A percentile compares a stretch with the other conserved stretches of the same genome.
Conservation (phyloP, 2,329 filamentous ascomycete genomes). For the Dothistroma pini region DNA sequence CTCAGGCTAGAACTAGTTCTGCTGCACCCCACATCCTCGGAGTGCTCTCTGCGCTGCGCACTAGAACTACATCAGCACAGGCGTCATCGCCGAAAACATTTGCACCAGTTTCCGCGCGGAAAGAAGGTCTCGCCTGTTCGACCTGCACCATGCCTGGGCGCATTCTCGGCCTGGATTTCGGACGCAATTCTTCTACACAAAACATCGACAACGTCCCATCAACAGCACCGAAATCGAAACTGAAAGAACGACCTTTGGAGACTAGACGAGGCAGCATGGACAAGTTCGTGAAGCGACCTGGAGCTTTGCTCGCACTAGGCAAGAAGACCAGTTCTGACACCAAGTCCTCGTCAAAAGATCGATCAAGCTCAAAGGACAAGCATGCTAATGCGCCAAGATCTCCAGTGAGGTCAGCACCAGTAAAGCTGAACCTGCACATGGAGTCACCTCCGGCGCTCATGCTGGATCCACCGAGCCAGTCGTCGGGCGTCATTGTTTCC, state of each 20-base stretch:
- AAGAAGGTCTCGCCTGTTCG: not conserved
- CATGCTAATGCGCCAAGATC: slow-evolving; percentile 20
- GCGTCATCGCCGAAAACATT: slow-evolving; percentile 8
- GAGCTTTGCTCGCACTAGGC: slow-evolving; percentile 13
- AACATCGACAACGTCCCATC: slow-evolving; percentile 10
- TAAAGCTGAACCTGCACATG: slow-evolving; percentile 60
- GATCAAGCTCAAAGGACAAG: slow-evolving; percentile 30
- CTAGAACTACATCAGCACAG: not conserved
- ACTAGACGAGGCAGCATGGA: slow-evolving; percentile 31
- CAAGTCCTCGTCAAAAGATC: slow-evolving; percentile 26
- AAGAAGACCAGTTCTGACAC: slow-evolving; percentile 20
- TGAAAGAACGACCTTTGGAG: not conserved
- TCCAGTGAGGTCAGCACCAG: slow-evolving; percentile 35
- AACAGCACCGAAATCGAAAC: slow-evolving; percentile 17
- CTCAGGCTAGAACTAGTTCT: too few species aligned
- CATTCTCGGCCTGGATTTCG: slow-evolving; percentile 34
- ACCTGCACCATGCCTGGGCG: slow-evolving; percentile 31
- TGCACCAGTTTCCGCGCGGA: not conserved
- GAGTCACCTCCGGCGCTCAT: slow-evolving; percentile 86
- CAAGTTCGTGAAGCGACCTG: slow-evolving; percentile 32
- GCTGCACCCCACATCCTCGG: slow-evolving; percentile 7
- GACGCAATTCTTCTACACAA: slow-evolving; percentile 15
- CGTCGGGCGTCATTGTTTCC: slow-evolving; percentile 79
- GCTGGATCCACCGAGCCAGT: slow-evolving; percentile 69
- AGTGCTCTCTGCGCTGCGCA: not conserved